Base-by-base conservation (phyloP, 306 rosid genomes). In the Malus asiatica region DNA sequence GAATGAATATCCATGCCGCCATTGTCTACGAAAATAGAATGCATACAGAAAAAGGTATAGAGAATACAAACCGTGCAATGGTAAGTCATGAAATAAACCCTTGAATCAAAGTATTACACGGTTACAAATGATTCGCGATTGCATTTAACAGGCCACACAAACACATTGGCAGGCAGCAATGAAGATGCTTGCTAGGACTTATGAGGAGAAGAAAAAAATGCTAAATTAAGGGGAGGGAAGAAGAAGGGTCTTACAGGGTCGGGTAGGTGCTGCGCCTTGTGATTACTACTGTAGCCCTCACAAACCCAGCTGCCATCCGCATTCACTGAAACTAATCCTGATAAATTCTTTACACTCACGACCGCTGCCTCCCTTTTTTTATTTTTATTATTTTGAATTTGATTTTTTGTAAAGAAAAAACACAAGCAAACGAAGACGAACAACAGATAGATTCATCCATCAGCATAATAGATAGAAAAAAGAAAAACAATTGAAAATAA, bases 321-420 rank as follows among this genome's bases (percentile, higher is more conserved):
- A 68, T 77, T 87, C 76, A 88, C 73, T 29, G 90, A 81, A 57
- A 95, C 66, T 77, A 95, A 78, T 76, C 97, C 97, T 0, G 90
- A 79, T 71, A 84, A 82, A 76, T 90, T 95, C 89, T 88, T 90
- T 79, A 95, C 98, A 14, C 90, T 81, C 52, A 89, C 68, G 84
- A 95, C 91, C 68, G 52, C 71, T 35, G 87, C 84, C 85, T 86
- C 96, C 76, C 98, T 90, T 30, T 13, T 48, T 15, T 15, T 10
- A 1, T 30, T 48, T 48, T 29, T 13, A 5, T 79, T 74, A 82
- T 51, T 15, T 73, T 63, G 18, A 25, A 52, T 58, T 69, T 4
- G 55, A 14, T 72, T 30, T 46, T 12, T 76, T 32, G 35, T 27
- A 83, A 80, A 44, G 20, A 66, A 20, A 68, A 65, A 71, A 22